A percentile compares a stretch with the other conserved stretches of the same genome.
These are phyloP conservation scores for Speleostelium caveatum DNA, from an alignment of 78 protist species.

Conservation along the genomic window DNA sequence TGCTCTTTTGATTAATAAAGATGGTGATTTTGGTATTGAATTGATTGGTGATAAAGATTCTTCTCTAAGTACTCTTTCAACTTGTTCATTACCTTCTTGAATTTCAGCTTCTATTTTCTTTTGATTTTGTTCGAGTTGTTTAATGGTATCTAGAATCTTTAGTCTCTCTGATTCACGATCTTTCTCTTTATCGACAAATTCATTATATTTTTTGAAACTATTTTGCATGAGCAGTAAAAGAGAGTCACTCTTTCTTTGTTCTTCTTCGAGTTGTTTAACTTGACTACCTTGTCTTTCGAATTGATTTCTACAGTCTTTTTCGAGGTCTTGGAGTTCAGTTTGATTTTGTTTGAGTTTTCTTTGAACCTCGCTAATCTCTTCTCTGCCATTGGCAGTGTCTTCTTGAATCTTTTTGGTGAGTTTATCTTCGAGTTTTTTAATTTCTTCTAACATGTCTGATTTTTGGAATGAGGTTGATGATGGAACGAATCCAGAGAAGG, in stretches of 20 bases:
- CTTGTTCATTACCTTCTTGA: constrained; percentile 80
- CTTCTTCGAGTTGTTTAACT: constrained; percentile 66
- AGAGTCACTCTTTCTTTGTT: constrained; percentile 61
- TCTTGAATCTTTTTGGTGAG: constrained; percentile 15
- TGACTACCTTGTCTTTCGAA: constrained; percentile 36
- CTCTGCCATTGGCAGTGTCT: not conserved
- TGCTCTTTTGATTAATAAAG: constrained; percentile 26
- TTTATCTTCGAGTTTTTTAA: constrained; percentile 56
- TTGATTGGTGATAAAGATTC: constrained; percentile 22
- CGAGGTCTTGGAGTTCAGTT: constrained; percentile 13
- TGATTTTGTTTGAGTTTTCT: not conserved
- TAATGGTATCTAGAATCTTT: constrained; percentile 20
- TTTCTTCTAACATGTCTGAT: constrained; percentile 48
- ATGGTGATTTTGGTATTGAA: constrained; percentile 51
- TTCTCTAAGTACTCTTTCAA: constrained; percentile 68
- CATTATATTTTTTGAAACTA: constrained; percentile 63
- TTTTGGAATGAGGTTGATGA: not conserved
- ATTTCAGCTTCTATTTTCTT: constrained; percentile 76
- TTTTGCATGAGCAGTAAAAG: constrained; percentile 48
- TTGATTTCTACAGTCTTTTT: constrained; percentile 33
- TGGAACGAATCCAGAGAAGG: not conserved
- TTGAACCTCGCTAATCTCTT: constrained; percentile 5
- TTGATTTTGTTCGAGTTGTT: constrained; percentile 41
- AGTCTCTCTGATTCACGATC: constrained; percentile 53
- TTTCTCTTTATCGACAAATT: constrained; percentile 41